Evolutionary conservation across 2,329 filamentous ascomycete genomes (phyloP).

Genomic region (Colletotrichum graminicola): DNA sequence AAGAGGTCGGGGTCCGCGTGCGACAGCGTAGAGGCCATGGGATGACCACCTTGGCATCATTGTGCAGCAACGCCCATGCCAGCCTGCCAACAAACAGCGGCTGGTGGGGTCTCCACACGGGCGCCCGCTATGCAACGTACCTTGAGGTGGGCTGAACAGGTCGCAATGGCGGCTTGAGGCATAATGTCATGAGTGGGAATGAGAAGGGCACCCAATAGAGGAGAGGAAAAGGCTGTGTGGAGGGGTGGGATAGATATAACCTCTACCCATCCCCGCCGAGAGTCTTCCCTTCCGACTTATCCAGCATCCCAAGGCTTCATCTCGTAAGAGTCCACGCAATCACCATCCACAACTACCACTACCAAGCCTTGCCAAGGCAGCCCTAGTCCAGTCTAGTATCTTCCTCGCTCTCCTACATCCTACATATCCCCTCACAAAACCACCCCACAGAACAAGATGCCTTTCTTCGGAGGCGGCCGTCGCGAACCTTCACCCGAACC

Average conservation of each 20-base stretch:
- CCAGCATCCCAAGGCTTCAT: constrained; percentile 39
- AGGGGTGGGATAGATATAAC: constrained; percentile 32
- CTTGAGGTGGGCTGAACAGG: constrained; percentile 8
- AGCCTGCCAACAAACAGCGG: constrained; percentile 20
- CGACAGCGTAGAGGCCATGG: background rate
- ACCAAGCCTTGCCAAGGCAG: constrained; percentile 14
- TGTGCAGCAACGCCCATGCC: constrained; percentile 32
- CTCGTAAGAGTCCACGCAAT: constrained; percentile 23
- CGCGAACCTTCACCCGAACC: constrained; percentile 50
- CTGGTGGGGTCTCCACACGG: constrained; percentile 33
- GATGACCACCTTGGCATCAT: constrained; percentile 39
- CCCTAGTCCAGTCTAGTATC: background rate
- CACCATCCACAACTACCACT: constrained; percentile 4
- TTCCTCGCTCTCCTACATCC: background rate
- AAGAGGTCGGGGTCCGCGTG: background rate
- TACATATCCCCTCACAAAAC: background rate
- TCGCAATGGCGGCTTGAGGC: background rate
- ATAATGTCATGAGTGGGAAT: constrained; percentile 11
- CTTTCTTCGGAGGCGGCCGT: constrained; percentile 47
- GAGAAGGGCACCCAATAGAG: background rate
- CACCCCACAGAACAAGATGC: constrained; percentile 40
- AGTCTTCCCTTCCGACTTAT: constrained; percentile 26
- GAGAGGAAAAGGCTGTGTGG: background rate
- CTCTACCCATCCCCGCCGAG: constrained; percentile 27
- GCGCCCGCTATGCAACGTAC: constrained; percentile 5